Evolutionary conservation across 352 stramenopile genomes (phyloP), one percentile per base, ranked within the genome.

Genomic region (Pythium phragmitis): DNA sequence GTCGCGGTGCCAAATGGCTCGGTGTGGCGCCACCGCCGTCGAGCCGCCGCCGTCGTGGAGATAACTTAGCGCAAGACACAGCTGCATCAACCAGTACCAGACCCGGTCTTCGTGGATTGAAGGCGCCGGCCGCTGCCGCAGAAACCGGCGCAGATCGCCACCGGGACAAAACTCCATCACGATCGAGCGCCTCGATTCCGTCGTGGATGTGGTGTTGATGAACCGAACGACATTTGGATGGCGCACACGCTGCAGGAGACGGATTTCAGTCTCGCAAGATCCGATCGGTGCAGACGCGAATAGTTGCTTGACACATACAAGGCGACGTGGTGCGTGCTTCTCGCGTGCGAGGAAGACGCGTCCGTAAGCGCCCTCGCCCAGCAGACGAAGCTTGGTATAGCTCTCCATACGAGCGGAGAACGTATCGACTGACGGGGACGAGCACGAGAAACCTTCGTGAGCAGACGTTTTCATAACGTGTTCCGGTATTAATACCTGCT

Each of bases 141-240:
- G 42, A 52, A 82, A 80, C 4, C 62, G 63, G 14, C 65, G 65
- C n/a, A 89, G 47, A 49, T 91, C 79, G 30, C 78, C 74, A 11
- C 91, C 90, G 19, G 97, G 89, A 65, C 88, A 98, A 63, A 96
- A 98, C 48, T 95, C 86, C 93, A 98, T 98, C 48, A 96, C 82
- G 46, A 98, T 97, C 56, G n/a, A 87, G 65, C 58, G 67, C 34
- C 76, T 67, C 43, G 43, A 3, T 4, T 67, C 64, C 12, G 61
- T 23, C 26, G 62, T 34, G 23, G 55, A 47, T 60, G 96, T 85
- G 5, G 77, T 70, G 30, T 91, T 72, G 13, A 92, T 68, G 64
- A 97, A 93, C n/a, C 81, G 80, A 37, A 98, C 91, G 64, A 98
- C 88, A 70, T 98, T 97, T 3, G 93, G 93, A 57, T 98, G 93